These are phyloP conservation scores for Polyporus arcularius DNA, from an alignment of 768 basidiomycete species.

Conservation along the genomic window DNA sequence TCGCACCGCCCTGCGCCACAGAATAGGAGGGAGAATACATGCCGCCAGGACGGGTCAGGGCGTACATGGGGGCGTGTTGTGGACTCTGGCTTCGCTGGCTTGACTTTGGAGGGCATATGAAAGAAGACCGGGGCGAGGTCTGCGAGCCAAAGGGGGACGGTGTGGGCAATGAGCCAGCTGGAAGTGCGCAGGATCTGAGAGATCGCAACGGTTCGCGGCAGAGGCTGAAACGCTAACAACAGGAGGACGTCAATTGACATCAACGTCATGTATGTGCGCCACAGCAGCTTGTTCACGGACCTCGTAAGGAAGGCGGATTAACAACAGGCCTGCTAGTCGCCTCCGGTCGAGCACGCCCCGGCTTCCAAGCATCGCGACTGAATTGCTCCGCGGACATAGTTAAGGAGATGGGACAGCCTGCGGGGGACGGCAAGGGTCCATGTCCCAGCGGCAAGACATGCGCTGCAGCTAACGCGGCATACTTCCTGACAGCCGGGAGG, in stretches of 20 bases:
- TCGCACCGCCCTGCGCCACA: no score
- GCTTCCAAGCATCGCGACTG: not conserved
- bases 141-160: not conserved
- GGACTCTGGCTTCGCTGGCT: not conserved
- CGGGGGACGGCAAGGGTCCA: not conserved
- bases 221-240: not conserved
- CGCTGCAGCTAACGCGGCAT: not conserved
- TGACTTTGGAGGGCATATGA: not conserved
- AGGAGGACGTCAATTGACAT: not conserved
- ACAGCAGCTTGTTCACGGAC: not conserved
- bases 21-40: no score
- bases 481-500: conserved; percentile 5
- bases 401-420: not conserved
- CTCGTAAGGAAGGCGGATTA: not conserved
- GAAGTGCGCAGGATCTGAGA: not conserved
- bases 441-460: not conserved
- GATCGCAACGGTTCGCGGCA: not conserved
- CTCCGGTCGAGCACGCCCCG: not conserved
- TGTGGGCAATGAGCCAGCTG: not conserved
- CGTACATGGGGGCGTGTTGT: no score
- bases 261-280: not conserved
- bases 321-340: not conserved
- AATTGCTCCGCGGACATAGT: not conserved
- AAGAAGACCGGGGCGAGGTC: not conserved
- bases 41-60: no score